Conservation (phyloP, 2,329 filamentous ascomycete species). For the Cercospora beticola region DNA sequence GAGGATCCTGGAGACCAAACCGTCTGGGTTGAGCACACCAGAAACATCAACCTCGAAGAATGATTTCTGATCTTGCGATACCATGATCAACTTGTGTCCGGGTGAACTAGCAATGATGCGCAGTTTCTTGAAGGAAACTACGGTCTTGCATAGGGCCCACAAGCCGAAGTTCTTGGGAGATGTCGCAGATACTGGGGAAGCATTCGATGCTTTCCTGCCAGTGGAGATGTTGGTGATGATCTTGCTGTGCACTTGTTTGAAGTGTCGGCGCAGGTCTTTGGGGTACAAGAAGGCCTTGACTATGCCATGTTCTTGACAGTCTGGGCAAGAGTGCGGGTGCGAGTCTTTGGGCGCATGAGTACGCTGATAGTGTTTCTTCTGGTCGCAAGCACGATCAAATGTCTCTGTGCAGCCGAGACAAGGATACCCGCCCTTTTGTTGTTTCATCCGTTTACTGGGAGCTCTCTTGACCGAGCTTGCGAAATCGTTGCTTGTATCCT, state of each 20-base stretch:
- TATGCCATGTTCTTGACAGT: constrained; percentile 5
- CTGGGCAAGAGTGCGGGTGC: constrained; percentile 6
- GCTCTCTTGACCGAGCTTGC: not conserved
- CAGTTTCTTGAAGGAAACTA: constrained; percentile 5
- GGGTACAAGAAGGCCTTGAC: constrained; percentile 14
- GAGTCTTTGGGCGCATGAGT: constrained; percentile 1
- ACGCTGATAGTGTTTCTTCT: constrained; percentile 15
- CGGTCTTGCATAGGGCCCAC: not conserved
- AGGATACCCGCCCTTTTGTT: constrained; percentile 10
- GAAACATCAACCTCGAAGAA: constrained; percentile 4
- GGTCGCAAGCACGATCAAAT: constrained; percentile 18
- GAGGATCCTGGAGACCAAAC: not conserved
- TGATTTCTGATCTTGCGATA: not conserved
- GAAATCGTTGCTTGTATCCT: constrained; percentile 2
- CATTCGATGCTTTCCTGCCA: not conserved
- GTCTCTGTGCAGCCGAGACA: constrained; percentile 4
- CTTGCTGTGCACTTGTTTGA: constrained; percentile 14
- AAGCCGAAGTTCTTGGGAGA: not conserved
- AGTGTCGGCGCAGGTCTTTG: constrained; percentile 20
- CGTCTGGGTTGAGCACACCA: not conserved
- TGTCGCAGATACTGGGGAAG: not conserved
- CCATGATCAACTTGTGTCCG: not conserved
- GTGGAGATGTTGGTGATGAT: not conserved
- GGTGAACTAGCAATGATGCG: not conserved
- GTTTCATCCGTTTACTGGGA: constrained; percentile 1